These are phyloP conservation scores for Dioscorea cayenensis DNA, from an alignment of 116 monocot species.

Conservation along the genomic window DNA sequence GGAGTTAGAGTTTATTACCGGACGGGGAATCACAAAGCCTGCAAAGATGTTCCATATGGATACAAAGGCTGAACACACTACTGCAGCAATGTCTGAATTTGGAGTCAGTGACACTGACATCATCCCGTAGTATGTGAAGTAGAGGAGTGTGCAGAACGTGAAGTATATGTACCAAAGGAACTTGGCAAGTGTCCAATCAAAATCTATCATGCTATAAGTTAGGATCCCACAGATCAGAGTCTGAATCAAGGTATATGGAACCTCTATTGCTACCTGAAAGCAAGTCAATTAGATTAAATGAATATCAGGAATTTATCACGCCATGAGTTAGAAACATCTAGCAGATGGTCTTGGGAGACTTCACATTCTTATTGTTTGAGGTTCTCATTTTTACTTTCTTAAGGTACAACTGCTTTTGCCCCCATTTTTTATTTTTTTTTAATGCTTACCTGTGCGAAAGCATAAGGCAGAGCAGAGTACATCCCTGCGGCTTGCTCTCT, in stretches of 20 bases:
- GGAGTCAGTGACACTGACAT: constrained; percentile 90
- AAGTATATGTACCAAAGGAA: constrained; percentile 91
- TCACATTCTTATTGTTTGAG: too few species aligned
- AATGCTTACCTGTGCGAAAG: constrained; percentile 46
- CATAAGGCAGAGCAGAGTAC: constrained; percentile 67
- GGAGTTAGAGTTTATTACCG: too few species aligned
- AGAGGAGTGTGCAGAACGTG: constrained; percentile 84
- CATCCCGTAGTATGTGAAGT: constrained; percentile 97
- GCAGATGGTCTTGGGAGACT: not conserved
- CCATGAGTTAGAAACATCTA: not conserved
- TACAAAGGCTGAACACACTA: constrained; percentile 67
- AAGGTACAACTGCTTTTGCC: too few species aligned
- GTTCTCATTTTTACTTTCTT: too few species aligned
- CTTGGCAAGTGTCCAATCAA: constrained; percentile 68
- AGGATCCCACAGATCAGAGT: constrained; percentile 54
- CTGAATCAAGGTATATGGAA: constrained; percentile 73
- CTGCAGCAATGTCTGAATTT: constrained; percentile 65
- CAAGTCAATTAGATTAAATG: too few species aligned
- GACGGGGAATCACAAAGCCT: too few species aligned
- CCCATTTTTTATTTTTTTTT: too few species aligned
- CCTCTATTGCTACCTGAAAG: constrained; percentile 65
- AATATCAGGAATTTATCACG: too few species aligned
- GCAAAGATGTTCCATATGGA: constrained; percentile 71
- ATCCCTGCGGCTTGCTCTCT: constrained; percentile 58
- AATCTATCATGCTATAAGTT: constrained; percentile 65